A percentile compares a stretch with the other conserved stretches of the same genome.
phyloP scores from a whole-genome alignment of 1,284 basidiomycete genomes.

The Puccinia horiana region DNA sequence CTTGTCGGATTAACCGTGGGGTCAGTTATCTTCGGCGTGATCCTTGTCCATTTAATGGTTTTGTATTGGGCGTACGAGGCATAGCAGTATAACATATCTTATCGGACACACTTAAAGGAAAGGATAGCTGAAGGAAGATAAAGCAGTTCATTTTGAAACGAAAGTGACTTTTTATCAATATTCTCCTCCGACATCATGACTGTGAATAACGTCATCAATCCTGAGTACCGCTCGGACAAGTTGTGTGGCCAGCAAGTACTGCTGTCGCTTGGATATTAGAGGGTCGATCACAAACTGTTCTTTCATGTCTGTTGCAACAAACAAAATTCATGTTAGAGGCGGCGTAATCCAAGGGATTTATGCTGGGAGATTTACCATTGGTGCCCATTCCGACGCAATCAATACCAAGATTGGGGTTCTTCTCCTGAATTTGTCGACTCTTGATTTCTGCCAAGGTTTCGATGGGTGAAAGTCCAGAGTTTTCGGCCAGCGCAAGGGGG shows the following conservation, averaged over 20 bases:
- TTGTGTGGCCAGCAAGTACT: slow-evolving; percentile 95
- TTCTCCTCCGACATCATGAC: slow-evolving; percentile 49
- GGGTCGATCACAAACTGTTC: slow-evolving; percentile 96
- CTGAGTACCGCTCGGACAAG: slow-evolving; percentile 63
- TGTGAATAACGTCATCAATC: slow-evolving; percentile 58
- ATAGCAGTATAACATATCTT: background rate
- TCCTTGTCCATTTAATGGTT: background rate
- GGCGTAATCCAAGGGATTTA: background rate
- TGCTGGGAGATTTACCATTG: slow-evolving; percentile 68
- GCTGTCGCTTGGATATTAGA: slow-evolving; percentile 93
- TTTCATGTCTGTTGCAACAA: slow-evolving; percentile 77
- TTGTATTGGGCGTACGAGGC: background rate
- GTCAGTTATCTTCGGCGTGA: background rate
- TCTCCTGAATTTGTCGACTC: slow-evolving; percentile 86
- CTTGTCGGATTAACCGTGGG: too few relatives aligned
- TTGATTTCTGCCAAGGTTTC: slow-evolving; percentile 93
- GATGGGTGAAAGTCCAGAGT: slow-evolving; percentile 93
- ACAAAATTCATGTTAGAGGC: background rate
- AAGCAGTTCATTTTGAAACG: background rate
- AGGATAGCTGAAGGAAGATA: background rate
- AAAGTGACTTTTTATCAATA: slow-evolving; percentile 27
- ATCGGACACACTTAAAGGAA: slow-evolving; percentile 16
- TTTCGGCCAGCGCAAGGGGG: slow-evolving; percentile 93
- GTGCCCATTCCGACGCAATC: slow-evolving; percentile 85
- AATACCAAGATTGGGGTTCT: slow-evolving; percentile 81